These are phyloP conservation scores for Hirschioporus abietinus DNA, from an alignment of 768 basidiomycete species.

Conservation along the genomic window DNA sequence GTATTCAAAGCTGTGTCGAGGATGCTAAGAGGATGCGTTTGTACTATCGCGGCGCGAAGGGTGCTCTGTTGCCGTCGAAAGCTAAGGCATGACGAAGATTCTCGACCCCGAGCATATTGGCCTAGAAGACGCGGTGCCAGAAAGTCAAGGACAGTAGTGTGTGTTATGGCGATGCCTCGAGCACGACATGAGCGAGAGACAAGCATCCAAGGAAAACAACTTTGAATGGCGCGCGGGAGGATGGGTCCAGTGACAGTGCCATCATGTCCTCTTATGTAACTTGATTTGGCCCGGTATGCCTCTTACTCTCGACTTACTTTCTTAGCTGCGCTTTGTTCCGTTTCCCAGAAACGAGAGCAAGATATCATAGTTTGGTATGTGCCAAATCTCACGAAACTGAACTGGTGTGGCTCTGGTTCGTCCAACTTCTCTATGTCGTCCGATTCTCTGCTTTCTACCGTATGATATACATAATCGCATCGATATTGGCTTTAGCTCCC, in stretches of 20 bases:
- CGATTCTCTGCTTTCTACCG: too few relatives aligned
- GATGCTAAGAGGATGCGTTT: neutral
- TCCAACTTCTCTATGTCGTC: too few relatives aligned
- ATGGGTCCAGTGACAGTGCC: too few relatives aligned
- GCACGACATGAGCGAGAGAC: neutral
- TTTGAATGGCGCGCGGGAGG: neutral
- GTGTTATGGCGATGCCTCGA: neutral
- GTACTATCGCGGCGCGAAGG: neutral
- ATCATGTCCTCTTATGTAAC: too few relatives aligned
- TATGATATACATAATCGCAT: too few relatives aligned
- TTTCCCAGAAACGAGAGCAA: neutral
- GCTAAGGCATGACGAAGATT: neutral
- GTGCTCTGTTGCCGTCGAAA: neutral
- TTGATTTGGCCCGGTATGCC: too few relatives aligned
- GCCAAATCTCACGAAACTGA: too few relatives aligned
- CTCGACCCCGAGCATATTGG: neutral
- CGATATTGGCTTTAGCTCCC: too few relatives aligned
- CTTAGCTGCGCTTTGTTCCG: neutral
- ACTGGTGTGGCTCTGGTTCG: too few relatives aligned
- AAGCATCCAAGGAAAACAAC: neutral
- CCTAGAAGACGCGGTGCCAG: conserved; percentile 1
- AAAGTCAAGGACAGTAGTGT: neutral
- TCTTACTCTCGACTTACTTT: too few relatives aligned
- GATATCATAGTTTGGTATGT: neutral
- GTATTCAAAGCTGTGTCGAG: neutral